Percentiles rank a stretch among this genome's conserved stretches.
Evolutionary conservation across 805 yeast species (phyloP).

Genomic region (Blastobotrys terrestris): DNA sequence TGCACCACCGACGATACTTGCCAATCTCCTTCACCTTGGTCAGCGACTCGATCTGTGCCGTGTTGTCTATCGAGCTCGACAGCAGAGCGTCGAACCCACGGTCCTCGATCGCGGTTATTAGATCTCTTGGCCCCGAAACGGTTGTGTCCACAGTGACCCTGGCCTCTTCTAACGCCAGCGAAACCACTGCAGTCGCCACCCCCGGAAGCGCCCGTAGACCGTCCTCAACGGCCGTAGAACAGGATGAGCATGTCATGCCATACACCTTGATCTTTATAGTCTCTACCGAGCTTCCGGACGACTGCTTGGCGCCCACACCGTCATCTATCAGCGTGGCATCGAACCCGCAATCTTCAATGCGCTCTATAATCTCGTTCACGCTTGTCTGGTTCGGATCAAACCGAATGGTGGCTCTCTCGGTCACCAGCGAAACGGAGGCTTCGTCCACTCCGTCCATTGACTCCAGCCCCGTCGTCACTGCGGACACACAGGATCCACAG

Average conservation of each 20-base stretch:
- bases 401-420: slow-evolving; percentile 61
- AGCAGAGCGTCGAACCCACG: slow-evolving; percentile 50
- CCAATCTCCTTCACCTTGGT: slow-evolving; percentile 64
- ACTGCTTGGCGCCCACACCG: slow-evolving; percentile 3
- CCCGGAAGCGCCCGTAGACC: slow-evolving; percentile 44
- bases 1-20: slow-evolving; percentile 59
- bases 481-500: slow-evolving; percentile 74
- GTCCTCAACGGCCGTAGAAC: slow-evolving; percentile 44
- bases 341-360: slow-evolving; percentile 74
- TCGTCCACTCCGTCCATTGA: slow-evolving; percentile 43
- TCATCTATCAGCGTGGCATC: slow-evolving; percentile 38
- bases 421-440: slow-evolving; percentile 64
- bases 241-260: slow-evolving; percentile 61
- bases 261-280: slow-evolving; percentile 34
- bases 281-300: slow-evolving; percentile 1
- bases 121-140: slow-evolving; percentile 51
- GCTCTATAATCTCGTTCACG: slow-evolving; percentile 38
- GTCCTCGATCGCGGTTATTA: slow-evolving; percentile 48
- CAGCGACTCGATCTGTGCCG: slow-evolving; percentile 63
- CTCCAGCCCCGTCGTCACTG: slow-evolving; percentile 53
- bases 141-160: slow-evolving; percentile 45
- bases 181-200: slow-evolving; percentile 43
- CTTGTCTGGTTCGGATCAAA: slow-evolving; percentile 37
- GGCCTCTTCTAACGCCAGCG: slow-evolving; percentile 50
- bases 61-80: slow-evolving; percentile 44